phyloP scores from a whole-genome alignment of 225 moss, liverwort and hornwort genomes.

The Neckera pumila region DNA sequence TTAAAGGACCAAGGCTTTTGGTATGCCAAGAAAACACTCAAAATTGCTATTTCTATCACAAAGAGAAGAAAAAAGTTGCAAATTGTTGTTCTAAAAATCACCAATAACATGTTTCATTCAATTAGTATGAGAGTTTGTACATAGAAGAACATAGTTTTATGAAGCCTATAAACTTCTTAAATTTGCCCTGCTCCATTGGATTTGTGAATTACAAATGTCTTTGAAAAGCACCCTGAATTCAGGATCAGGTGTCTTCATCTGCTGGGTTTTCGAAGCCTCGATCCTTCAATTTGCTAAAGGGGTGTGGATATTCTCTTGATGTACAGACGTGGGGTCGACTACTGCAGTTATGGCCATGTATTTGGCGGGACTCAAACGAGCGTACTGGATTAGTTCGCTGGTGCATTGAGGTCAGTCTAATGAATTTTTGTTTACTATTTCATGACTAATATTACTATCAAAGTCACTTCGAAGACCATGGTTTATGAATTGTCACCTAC shows the following conservation, averaged over 20 bases:
- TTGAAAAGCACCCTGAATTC: not conserved
- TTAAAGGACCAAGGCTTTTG: too few relatives aligned
- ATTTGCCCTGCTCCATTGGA: not conserved
- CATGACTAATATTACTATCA: not conserved
- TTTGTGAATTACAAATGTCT: not conserved
- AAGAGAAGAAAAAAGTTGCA: too few relatives aligned
- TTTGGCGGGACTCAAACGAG: not conserved
- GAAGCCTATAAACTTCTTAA: too few relatives aligned
- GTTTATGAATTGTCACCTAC: not conserved
- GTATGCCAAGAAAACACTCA: too few relatives aligned
- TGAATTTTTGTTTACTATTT: not conserved
- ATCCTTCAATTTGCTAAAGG: not conserved
- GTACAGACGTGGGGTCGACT: not conserved
- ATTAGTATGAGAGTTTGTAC: too few relatives aligned
- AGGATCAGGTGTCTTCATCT: not conserved
- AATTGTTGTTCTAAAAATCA: too few relatives aligned
- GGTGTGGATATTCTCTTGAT: not conserved
- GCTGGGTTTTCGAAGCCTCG: not conserved
- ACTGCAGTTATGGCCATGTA: not conserved
- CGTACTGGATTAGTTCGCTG: conserved; percentile 57
- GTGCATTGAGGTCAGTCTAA: conserved; percentile 54
- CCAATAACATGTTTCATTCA: too few relatives aligned
- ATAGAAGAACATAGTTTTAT: too few relatives aligned
- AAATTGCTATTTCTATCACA: too few relatives aligned
- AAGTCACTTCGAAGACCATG: not conserved